Evolutionary conservation across 768 basidiomycete species (phyloP).

Genomic region (Leccinum broughii): DNA sequence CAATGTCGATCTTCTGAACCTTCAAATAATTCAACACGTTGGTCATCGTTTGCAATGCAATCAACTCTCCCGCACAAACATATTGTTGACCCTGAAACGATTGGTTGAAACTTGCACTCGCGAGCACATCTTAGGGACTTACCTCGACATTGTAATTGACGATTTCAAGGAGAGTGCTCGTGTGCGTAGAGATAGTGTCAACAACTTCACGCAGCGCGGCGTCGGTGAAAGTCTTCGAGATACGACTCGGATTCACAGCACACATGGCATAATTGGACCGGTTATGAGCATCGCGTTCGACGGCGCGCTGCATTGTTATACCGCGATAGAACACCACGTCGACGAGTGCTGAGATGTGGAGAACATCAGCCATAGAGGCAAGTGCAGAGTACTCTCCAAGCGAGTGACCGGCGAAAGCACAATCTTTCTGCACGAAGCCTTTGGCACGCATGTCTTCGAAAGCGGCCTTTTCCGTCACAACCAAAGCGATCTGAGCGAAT

Average conservation of each 20-base stretch:
- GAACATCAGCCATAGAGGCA: slow-evolving; percentile 95
- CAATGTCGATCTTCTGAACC: slow-evolving; percentile 91
- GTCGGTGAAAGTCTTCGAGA: slow-evolving; percentile 93
- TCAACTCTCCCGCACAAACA: slow-evolving; percentile 95
- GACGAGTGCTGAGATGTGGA: slow-evolving; percentile 91
- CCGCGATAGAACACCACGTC: slow-evolving; percentile 99
- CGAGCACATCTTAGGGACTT: slow-evolving; percentile 15
- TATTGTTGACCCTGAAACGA: slow-evolving; percentile 91
- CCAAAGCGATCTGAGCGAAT: slow-evolving; percentile 97
- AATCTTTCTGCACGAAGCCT: slow-evolving; percentile 89
- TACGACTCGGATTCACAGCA: slow-evolving; percentile 96
- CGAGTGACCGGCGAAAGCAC: slow-evolving; percentile 97
- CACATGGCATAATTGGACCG: slow-evolving; percentile 99
- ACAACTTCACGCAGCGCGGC: slow-evolving; percentile 97
- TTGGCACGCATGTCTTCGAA: slow-evolving; percentile 98
- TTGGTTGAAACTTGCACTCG: slow-evolving; percentile 4
- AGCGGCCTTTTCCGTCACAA: slow-evolving; percentile 97
- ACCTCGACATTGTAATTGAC: slow-evolving; percentile 97
- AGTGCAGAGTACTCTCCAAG: slow-evolving; percentile 98
- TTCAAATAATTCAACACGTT: slow-evolving; percentile 97
- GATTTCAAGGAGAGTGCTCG: slow-evolving; percentile 88
- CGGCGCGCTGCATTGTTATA: slow-evolving; percentile 99
- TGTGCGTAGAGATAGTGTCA: slow-evolving; percentile 77
- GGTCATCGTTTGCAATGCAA: slow-evolving; percentile 90
- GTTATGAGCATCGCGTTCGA: slow-evolving; percentile 91